Conservation (phyloP, 2,329 filamentous ascomycete species). For the Aspergillus jensenii region DNA sequence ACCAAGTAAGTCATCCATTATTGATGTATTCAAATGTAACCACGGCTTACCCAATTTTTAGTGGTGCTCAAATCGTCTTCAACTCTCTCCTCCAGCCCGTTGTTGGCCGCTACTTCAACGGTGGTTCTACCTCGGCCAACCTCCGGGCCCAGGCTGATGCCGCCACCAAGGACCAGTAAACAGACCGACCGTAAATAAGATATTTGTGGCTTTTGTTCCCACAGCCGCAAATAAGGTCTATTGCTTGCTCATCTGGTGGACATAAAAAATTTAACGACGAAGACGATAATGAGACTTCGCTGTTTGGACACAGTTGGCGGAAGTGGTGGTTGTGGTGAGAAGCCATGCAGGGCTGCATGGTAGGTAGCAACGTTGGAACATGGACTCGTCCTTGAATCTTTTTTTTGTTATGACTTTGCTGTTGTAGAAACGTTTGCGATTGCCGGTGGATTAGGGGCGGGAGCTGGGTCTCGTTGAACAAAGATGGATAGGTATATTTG, state of each 20-base stretch:
- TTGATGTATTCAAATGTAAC: not conserved
- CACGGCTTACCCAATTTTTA: conserved; percentile 39
- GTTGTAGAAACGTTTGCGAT: conserved; percentile 11
- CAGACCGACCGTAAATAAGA: conserved; percentile 13
- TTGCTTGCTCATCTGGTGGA: conserved; percentile 16
- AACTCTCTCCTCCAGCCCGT: conserved; percentile 90
- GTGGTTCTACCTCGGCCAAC: conserved; percentile 75
- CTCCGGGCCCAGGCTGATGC: conserved; percentile 86
- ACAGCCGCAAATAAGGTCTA: conserved; percentile 21
- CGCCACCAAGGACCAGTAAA: conserved; percentile 59
- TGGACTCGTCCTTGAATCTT: conserved; percentile 7
- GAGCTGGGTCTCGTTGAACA: conserved; percentile 7
- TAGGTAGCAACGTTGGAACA: not conserved
- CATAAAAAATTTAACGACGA: not conserved
- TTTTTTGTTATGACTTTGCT: conserved; percentile 17
- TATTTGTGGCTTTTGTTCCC: conserved; percentile 7
- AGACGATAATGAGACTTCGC: conserved; percentile 5
- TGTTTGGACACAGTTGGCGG: not conserved
- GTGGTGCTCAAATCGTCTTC: conserved; percentile 95
- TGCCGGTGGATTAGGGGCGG: conserved; percentile 7
- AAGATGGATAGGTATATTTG: conserved; percentile 17
- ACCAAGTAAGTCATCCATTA: conserved; percentile 68
- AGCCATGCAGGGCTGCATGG: not conserved
- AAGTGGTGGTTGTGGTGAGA: not conserved
- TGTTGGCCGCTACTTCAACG: conserved; percentile 86